These are phyloP conservation scores for Cardamine occulta DNA, from an alignment of 345 rosid genomes.

Conservation along the genomic window DNA sequence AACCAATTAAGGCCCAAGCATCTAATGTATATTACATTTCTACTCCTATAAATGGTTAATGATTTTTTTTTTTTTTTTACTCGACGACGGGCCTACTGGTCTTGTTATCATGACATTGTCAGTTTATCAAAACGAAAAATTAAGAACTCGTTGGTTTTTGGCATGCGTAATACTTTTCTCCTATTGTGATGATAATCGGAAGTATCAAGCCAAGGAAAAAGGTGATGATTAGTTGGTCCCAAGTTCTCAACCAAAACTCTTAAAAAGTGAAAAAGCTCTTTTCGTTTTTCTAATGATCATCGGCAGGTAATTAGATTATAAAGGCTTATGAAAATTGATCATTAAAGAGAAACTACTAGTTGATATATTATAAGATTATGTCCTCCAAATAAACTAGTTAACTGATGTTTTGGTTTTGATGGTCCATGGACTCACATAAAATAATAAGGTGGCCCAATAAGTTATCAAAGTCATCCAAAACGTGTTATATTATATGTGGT, in stretches of 20 bases:
- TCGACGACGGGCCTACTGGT: background rate
- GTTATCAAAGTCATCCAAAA: constrained; percentile 10
- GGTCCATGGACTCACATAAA: constrained; percentile 31
- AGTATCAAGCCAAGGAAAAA: background rate
- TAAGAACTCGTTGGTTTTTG: background rate
- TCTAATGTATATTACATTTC: background rate
- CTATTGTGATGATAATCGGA: constrained; percentile 5
- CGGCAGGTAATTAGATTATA: background rate
- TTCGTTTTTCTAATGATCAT: background rate
- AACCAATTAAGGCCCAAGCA: background rate
- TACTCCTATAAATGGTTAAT: background rate
- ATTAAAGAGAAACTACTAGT: background rate
- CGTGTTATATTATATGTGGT: background rate
- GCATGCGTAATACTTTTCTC: background rate
- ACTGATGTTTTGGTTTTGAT: constrained; percentile 21
- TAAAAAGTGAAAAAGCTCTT: background rate
- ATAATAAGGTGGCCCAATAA: constrained; percentile 31
- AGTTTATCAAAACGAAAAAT: background rate
- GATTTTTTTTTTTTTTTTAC: background rate
- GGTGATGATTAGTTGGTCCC: background rate
- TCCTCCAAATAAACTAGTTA: background rate
- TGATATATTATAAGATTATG: background rate
- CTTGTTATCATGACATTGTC: background rate
- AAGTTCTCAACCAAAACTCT: constrained; percentile 12
- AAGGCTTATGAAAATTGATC: background rate